Conservation (phyloP, 73 alveolate genomes). For the Symbiodinium natans region DNA sequence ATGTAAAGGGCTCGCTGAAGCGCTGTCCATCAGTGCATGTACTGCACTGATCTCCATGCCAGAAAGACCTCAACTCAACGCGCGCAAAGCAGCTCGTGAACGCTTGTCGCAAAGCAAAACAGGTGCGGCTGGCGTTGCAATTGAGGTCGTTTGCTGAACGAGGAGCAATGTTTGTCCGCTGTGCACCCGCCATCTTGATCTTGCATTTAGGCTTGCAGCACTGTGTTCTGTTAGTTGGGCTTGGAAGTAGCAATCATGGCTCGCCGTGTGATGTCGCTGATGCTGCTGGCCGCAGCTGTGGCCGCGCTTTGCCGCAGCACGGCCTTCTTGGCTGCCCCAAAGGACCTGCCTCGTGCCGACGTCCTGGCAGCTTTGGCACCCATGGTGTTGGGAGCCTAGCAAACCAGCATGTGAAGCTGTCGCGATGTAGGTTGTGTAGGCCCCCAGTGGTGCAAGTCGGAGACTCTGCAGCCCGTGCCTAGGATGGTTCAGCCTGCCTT, state of each 20-base stretch:
- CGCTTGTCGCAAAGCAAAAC: background rate
- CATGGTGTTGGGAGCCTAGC: background rate
- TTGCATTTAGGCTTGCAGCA: background rate
- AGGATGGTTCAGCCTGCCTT: background rate
- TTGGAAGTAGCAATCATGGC: slow-evolving; percentile 18
- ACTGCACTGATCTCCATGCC: too few relatives aligned
- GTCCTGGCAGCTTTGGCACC: slow-evolving; percentile 42
- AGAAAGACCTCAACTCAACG: background rate
- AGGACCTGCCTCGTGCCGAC: slow-evolving; percentile 35
- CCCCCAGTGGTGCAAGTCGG: background rate
- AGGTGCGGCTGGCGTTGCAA: background rate
- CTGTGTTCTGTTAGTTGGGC: too few relatives aligned
- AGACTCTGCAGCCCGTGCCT: too few relatives aligned
- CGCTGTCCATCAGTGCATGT: too few relatives aligned
- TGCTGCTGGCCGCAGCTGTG: slow-evolving; percentile 37
- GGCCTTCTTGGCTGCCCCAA: slow-evolving; percentile 39
- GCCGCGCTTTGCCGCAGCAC: slow-evolving; percentile 32
- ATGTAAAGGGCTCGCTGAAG: too few relatives aligned
- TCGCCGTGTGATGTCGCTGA: slow-evolving; percentile 31
- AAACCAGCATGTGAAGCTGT: too few relatives aligned
- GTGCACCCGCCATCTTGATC: background rate
- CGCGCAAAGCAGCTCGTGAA: background rate
- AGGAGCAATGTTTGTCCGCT: background rate
- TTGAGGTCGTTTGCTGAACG: background rate
- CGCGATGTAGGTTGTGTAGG: too few relatives aligned